Base-by-base conservation (phyloP, 164 flowering plant genomes). In the Akebia trifoliata region DNA sequence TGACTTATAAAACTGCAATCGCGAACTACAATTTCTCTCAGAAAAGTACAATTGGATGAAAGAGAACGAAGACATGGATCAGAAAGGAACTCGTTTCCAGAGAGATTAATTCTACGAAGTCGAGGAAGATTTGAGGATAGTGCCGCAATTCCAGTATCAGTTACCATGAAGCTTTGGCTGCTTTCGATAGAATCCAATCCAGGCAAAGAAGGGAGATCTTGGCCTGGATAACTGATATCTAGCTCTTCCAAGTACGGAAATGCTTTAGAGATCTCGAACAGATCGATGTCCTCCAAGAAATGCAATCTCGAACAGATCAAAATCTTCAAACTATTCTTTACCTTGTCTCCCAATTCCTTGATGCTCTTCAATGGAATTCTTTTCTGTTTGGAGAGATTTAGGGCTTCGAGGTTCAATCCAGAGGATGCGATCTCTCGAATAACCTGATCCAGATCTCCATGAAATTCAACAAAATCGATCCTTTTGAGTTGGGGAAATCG, bases 191-290 rank as follows among this genome's bases (percentile, higher is more conserved):
- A 21, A 46, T 50, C 37, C 38, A 20, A 4, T 6, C 12, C 44
- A 15, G 30, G 6, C 11, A 14, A 12, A 7, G 7, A 50, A 2
- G 25, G 52, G 4, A 32, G 9, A 30, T 40, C 66, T 0, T 61
- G 18, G 14, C 50, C 64, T 1, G 79, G 83, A 50, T 63, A 73
- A 54, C 83, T 74, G n/a, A 85, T 69, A 50, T 85, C 83, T 11
- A 85, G 66, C 22, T 72, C 81, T 58, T 78, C 81, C 54, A 85
- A 69, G 53, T 14, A 32, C 4, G 81, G 79, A 14, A 81, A 66
- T 2, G 65, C 68, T 17, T 56, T 30, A 6, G 76, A 72, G 1
- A 81, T 74, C 50, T 21, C 64, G 4, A 53, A 29, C 72, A 81
- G 50, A 68, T 78, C 79, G 4, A 18, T 6, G 25, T 76, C 76